Percentiles rank a stretch among this genome's conserved stretches.
phyloP scores from a whole-genome alignment of 139 green algal species.

The Chlamydomonas applanata region DNA sequence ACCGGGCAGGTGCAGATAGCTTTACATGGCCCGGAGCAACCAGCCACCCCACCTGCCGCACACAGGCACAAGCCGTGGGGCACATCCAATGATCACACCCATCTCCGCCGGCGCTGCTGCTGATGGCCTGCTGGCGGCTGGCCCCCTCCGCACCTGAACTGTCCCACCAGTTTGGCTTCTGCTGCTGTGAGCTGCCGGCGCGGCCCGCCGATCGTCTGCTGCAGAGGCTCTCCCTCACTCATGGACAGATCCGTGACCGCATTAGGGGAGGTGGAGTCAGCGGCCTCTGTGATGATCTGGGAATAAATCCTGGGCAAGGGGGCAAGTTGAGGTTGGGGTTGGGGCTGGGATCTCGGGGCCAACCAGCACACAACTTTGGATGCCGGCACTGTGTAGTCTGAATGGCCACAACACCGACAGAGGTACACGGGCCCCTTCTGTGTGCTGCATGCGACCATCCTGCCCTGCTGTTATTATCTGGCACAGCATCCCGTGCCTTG shows the following conservation, averaged over 20 bases:
- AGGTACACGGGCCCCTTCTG: no score
- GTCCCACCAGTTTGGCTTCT: constrained; percentile 4
- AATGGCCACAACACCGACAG: no score
- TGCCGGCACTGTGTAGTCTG: no score
- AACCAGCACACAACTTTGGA: no score
- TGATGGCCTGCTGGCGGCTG: neutral
- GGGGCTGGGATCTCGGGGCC: no score
- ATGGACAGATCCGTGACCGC: neutral
- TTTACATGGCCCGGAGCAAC: no score
- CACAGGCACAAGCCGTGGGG: neutral
- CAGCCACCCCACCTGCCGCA: no score
- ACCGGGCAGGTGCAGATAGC: no score
- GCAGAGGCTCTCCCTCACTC: neutral
- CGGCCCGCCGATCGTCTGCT: constrained; percentile 1
- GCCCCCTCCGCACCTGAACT: neutral
- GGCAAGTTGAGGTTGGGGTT: neutral
- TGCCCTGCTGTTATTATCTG: no score
- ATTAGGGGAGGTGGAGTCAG: neutral
- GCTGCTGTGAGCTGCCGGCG: constrained; percentile 9
- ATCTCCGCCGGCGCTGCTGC: neutral
- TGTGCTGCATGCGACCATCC: no score
- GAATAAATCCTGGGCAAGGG: neutral
- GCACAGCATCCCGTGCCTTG: no score
- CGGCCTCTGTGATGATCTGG: neutral
- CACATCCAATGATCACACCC: neutral